Evolutionary conservation across 148 eudicot species (phyloP).

Genomic region (Rhododendron ferrugineum): DNA sequence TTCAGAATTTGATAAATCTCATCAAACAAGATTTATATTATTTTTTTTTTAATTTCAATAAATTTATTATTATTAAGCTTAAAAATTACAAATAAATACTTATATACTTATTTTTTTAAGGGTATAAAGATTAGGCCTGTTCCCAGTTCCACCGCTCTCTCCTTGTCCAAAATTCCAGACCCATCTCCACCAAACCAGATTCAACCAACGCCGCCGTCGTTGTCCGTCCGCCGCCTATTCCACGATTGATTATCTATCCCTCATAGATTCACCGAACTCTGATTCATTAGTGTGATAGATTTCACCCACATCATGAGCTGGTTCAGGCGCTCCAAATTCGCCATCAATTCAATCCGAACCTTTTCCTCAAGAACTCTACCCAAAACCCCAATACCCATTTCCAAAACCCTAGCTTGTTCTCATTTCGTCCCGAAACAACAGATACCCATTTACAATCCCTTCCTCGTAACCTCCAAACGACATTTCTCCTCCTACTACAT

Average conservation of each 20-base stretch:
- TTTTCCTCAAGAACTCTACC: constrained; percentile 24
- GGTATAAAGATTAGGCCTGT: too few species aligned
- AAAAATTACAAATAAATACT: too few species aligned
- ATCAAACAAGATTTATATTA: too few species aligned
- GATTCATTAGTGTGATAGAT: not conserved
- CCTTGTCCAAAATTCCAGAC: not conserved
- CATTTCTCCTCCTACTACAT: constrained; percentile 43
- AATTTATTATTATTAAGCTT: too few species aligned
- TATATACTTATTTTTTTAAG: too few species aligned
- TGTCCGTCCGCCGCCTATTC: not conserved
- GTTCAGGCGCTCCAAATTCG: constrained; percentile 46
- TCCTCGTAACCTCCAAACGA: constrained; percentile 30
- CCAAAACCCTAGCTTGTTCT: not conserved
- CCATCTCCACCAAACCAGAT: not conserved
- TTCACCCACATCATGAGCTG: constrained; percentile 15
- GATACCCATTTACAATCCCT: constrained; percentile 22
- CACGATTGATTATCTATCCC: not conserved
- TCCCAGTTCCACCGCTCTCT: not conserved
- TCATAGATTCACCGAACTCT: not conserved
- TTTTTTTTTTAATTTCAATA: too few species aligned
- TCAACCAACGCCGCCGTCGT: not conserved
- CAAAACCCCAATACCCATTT: constrained; percentile 25
- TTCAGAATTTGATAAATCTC: too few species aligned
- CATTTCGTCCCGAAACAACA: not conserved
- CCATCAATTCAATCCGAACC: constrained; percentile 29